A percentile compares a stretch with the other conserved stretches of the same genome.
phyloP scores from a whole-genome alignment of 1,284 basidiomycete species.

The Taiwanofungus camphoratus region DNA sequence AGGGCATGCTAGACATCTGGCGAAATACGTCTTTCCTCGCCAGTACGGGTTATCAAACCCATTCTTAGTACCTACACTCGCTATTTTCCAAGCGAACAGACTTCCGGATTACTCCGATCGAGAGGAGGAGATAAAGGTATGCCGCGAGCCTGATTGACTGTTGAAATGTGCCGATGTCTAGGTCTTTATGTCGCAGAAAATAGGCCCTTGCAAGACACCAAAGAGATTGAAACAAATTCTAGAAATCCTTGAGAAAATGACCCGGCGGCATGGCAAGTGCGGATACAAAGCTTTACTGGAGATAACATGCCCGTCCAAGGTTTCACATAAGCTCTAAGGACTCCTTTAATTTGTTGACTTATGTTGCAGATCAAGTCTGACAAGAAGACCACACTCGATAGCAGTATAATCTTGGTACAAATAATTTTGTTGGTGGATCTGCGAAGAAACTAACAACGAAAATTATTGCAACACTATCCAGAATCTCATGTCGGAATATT shows the following conservation, averaged over 20 bases:
- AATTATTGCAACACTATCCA: slow-evolving; percentile 22
- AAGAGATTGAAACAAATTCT: slow-evolving; percentile 57
- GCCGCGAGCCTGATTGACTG: slow-evolving; percentile 5
- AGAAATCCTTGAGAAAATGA: slow-evolving; percentile 52
- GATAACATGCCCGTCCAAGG: slow-evolving; percentile 71
- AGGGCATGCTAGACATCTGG: slow-evolving; percentile 52
- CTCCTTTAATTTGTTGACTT: slow-evolving; percentile 2
- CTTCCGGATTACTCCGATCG: slow-evolving; percentile 55
- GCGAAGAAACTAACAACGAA: too few relatives aligned
- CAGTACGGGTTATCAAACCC: slow-evolving; percentile 67
- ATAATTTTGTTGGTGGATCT: background rate
- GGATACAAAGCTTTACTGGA: slow-evolving; percentile 66
- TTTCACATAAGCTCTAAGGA: slow-evolving; percentile 20
- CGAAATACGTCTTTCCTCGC: slow-evolving; percentile 81
- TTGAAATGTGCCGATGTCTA: slow-evolving; percentile 4
- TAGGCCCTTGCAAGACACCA: slow-evolving; percentile 62
- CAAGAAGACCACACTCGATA: slow-evolving; percentile 40
- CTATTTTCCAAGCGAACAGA: slow-evolving; percentile 6
- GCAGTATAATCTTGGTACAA: slow-evolving; percentile 49
- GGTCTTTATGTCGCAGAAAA: slow-evolving; percentile 27
- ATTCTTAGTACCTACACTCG: slow-evolving; percentile 30
- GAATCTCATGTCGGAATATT: slow-evolving; percentile 72
- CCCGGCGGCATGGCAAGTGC: slow-evolving; percentile 66
- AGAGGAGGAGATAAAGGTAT: slow-evolving; percentile 69
- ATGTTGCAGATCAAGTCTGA: slow-evolving; percentile 26